Percentiles rank a stretch among this genome's conserved stretches.
Conservation (phyloP, 805 yeast genomes). For the Starmera pachycereana region DNA sequence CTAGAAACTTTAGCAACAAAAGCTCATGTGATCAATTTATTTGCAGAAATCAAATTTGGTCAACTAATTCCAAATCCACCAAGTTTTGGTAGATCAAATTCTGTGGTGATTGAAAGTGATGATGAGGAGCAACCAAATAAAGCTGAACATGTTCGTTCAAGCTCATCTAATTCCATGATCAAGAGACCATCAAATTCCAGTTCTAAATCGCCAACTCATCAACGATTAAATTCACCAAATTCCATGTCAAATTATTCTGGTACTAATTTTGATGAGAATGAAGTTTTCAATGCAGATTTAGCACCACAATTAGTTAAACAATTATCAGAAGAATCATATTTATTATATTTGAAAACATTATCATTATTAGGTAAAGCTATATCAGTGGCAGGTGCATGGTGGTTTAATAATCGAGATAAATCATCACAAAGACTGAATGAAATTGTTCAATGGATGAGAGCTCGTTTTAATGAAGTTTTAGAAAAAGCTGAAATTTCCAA, state of each 20-base stretch:
- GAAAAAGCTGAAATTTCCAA: conserved; percentile 80
- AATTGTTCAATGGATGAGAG: conserved; percentile 75
- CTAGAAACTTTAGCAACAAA: conserved; percentile 78
- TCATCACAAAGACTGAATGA: conserved; percentile 42
- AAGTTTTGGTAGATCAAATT: conserved; percentile 4
- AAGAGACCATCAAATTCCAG: no score
- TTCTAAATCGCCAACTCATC: no score
- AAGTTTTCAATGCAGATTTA: conserved; percentile 23
- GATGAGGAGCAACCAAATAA: conserved; percentile 6
- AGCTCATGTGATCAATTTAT: conserved; percentile 79
- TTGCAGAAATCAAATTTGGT: conserved; percentile 83
- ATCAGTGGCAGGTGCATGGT: conserved; percentile 83
- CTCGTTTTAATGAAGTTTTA: conserved; percentile 76
- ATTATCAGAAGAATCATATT: conserved; percentile 82
- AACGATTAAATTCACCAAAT: conserved; percentile 7
- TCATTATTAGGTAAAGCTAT: conserved; percentile 79
- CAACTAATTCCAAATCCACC: conserved; percentile 72
- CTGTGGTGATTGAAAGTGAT: conserved; percentile 21
- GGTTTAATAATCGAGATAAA: conserved; percentile 45
- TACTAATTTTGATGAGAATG: conserved; percentile 24
- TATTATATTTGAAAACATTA: conserved; percentile 73
- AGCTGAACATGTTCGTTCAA: background rate
- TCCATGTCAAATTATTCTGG: conserved; percentile 4
- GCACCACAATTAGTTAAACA: conserved; percentile 46
- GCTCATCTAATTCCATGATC: no score